Conservation (phyloP, 768 basidiomycete genomes). For the Sporobolomyces phaffii region DNA sequence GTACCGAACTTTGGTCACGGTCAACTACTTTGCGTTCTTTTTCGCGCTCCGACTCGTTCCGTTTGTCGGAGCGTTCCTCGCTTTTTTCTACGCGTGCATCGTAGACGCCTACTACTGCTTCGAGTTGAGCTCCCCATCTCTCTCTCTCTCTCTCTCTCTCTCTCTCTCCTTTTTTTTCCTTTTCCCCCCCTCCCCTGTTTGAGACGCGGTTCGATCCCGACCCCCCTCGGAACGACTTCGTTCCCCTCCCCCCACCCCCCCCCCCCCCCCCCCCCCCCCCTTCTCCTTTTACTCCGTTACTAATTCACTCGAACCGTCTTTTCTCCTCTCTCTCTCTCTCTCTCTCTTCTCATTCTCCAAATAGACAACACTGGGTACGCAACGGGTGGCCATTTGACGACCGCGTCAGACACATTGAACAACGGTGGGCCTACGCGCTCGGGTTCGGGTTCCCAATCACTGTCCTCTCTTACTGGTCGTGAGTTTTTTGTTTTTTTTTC, state of each 20-base stretch:
- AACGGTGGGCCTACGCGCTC: slow-evolving; percentile 82
- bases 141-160: background rate
- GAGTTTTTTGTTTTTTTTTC: no score
- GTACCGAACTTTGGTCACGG: slow-evolving; percentile 73
- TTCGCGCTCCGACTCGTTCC: slow-evolving; percentile 63
- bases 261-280: no score
- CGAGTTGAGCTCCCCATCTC: slow-evolving; percentile 54
- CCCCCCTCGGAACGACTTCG: no score
- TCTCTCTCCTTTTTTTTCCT: no score
- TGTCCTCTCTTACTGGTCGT: slow-evolving; percentile 38
- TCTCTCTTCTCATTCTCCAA: no score
- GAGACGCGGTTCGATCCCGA: no score
- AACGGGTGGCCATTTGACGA: slow-evolving; percentile 38
- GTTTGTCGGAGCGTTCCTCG: slow-evolving; percentile 56
- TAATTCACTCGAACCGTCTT: no score
- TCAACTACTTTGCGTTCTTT: slow-evolving; percentile 66
- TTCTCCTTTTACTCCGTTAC: no score
- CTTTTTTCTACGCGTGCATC: slow-evolving; percentile 75
- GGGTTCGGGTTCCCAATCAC: slow-evolving; percentile 60
- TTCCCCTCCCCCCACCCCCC: no score
- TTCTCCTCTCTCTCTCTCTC: no score
- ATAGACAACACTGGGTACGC: slow-evolving; percentile 25
- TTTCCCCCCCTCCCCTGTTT: no score
- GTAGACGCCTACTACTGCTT: slow-evolving; percentile 89
- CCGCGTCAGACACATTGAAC: slow-evolving; percentile 58